phyloP scores from a whole-genome alignment of 805 yeast species.

The Yueomyces sinensis region DNA sequence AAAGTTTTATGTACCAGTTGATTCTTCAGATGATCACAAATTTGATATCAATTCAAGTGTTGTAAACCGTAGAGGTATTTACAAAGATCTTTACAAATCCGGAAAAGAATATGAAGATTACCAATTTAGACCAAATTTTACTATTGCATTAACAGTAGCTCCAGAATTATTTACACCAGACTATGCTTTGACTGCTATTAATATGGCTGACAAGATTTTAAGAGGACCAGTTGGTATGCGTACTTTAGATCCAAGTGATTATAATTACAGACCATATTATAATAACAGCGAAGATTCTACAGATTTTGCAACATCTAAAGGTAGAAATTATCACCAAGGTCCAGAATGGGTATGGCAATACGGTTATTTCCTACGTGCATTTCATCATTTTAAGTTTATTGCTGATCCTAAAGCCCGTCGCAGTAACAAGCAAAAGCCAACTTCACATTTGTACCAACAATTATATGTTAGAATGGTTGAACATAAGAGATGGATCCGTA shows the following conservation, averaged over 20 bases:
- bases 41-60: conserved; percentile 50
- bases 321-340: conserved; percentile 95
- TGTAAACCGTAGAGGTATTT: conserved; percentile 84
- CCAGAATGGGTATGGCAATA: conserved; percentile 97
- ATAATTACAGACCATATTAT: conserved; percentile 85
- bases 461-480: conserved; percentile 47
- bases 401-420: conserved; percentile 26
- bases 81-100: conserved; percentile 70
- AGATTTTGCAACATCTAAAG: conserved; percentile 88
- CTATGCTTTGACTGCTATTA: conserved; percentile 51
- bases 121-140: conserved; percentile 82
- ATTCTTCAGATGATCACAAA: conserved; percentile 44
- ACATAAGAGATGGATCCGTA: conserved; percentile 55
- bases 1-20: conserved; percentile 61
- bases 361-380: conserved; percentile 82
- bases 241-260: conserved; percentile 85
- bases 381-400: conserved; percentile 36
- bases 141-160: conserved; percentile 88
- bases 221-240: conserved; percentile 89
- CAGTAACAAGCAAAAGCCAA: conserved; percentile 24
- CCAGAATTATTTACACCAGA: conserved; percentile 71
- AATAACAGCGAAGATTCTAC: conserved; percentile 64
- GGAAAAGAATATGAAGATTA: conserved; percentile 91
- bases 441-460: conserved; percentile 42
- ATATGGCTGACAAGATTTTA: conserved; percentile 55